A percentile compares a stretch with the other conserved stretches of the same genome.
Evolutionary conservation across 208 protist genomes (phyloP).

Genomic region (Wallacemonas sp.): DNA sequence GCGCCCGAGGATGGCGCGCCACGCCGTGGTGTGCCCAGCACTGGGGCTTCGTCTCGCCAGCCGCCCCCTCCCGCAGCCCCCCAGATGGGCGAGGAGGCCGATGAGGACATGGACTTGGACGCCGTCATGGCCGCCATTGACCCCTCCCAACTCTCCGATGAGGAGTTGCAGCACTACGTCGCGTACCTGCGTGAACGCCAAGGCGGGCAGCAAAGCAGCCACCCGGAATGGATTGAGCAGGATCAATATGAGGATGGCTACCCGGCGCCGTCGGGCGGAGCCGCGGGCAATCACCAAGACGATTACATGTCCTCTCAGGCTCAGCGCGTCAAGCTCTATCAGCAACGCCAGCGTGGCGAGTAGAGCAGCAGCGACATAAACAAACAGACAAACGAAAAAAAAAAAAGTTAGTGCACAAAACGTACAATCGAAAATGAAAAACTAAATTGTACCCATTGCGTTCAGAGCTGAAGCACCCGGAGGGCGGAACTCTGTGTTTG

Average conservation of each 20-base stretch:
- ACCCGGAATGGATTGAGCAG: not conserved
- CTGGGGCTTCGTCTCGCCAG: not conserved
- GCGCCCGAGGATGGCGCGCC: not conserved
- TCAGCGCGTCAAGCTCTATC: slow-evolving; percentile 7
- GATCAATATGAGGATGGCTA: not conserved
- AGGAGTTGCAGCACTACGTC: slow-evolving; percentile 14
- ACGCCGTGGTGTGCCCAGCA: not conserved
- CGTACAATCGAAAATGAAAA: too few relatives aligned
- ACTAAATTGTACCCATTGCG: too few relatives aligned
- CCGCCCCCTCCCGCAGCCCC: slow-evolving; percentile 5
- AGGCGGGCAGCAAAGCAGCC: not conserved
- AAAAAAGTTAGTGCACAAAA: too few relatives aligned
- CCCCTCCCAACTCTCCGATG: slow-evolving; percentile 5
- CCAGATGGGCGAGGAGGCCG: not conserved
- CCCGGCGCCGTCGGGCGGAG: not conserved
- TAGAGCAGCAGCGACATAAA: not conserved
- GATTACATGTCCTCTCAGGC: not conserved
- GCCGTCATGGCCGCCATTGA: slow-evolving; percentile 1
- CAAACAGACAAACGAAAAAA: slow-evolving; percentile 6
- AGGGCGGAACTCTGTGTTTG: too few relatives aligned
- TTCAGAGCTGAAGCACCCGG: too few relatives aligned
- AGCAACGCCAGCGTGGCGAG: slow-evolving; percentile 6
- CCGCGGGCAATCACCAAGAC: not conserved
- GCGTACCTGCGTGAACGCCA: slow-evolving; percentile 8
- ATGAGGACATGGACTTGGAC: slow-evolving; percentile 23